A percentile compares a stretch with the other conserved stretches of the same genome.
phyloP scores from a whole-genome alignment of 2,329 filamentous ascomycete genomes.

The Neofusicoccum sp. region DNA sequence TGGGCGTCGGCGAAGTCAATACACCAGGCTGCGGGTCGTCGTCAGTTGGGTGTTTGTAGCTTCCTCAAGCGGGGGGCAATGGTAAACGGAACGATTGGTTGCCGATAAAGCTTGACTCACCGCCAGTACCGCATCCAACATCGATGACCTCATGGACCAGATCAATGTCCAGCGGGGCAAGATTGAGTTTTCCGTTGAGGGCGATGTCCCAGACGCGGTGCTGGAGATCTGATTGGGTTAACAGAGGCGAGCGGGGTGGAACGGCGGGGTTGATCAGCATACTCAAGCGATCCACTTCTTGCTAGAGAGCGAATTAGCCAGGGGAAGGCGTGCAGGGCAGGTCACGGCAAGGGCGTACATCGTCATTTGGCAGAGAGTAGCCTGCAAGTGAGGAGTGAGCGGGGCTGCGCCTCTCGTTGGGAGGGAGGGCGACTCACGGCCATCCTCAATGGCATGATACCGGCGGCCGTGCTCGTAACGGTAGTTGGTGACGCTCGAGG shows the following conservation, averaged over 20 bases:
- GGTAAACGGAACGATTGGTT: neutral
- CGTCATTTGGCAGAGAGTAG: conserved; percentile 27
- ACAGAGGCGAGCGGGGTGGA: neutral
- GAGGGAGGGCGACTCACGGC: neutral
- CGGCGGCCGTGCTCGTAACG: conserved; percentile 18
- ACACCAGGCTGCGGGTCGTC: conserved; percentile 4
- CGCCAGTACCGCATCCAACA: conserved; percentile 27
- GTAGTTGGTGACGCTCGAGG: conserved; percentile 16
- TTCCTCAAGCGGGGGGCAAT: neutral
- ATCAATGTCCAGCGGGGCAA: conserved; percentile 22
- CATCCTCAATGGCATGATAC: conserved; percentile 19
- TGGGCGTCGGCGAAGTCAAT: conserved; percentile 24
- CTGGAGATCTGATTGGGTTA: conserved; percentile 24
- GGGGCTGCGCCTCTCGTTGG: too few relatives aligned
- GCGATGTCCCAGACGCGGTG: conserved; percentile 26
- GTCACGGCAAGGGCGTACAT: conserved; percentile 18
- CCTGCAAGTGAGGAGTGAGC: conserved; percentile 17
- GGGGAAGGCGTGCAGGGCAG: neutral
- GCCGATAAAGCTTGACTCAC: conserved; percentile 9
- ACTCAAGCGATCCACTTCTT: conserved; percentile 26
- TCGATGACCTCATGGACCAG: conserved; percentile 24
- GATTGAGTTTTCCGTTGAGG: conserved; percentile 24
- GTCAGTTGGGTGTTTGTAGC: neutral
- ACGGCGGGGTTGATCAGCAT: neutral
- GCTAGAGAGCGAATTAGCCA: conserved; percentile 15